Evolutionary conservation across 1,139 yeast species (phyloP), one percentile per base, ranked within the genome.

Genomic region (Candida sanyaensis): DNA sequence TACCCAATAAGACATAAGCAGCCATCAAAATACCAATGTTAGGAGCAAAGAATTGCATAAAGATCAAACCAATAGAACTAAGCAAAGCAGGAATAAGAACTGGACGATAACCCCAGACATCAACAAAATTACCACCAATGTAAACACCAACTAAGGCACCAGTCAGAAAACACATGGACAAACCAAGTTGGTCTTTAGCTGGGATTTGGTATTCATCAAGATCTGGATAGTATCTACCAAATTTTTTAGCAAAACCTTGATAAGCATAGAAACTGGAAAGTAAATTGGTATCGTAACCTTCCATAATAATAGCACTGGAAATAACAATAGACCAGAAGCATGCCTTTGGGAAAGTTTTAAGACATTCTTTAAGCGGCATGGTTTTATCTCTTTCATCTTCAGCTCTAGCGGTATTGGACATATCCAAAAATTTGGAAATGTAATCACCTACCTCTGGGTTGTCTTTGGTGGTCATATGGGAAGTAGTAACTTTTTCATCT

Each of bases 41-140:
- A n/a, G 68, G 64, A 26, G 83, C 77, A 60, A 78, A 79, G 57
- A 78, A 78, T 45, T 73, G 75, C 54, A 78, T 65, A 56, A 79
- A 79, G 44, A 78, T 74, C 45, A 78, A 74, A 24, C 66, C 71
- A 31, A 71, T 61, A 49, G 70, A 66, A 43, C 66, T 48, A 13
- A 60, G 37, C 51, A 75, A 65, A 33, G 75, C 65, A 24, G 60
- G 63, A 54, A 77, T 69, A 54, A 77, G 64, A 31, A 78, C 73
- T 48, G 59, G 62, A 51, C 81, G 69, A 61, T 77, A 75, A 32
- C 84, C 84, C 47, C 69, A 61, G 49, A 62, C 61, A 54, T 78
- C 82, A 17, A 79, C 76, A 42, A 75, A 56, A 41, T 65, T 52
- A 60, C 81, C 81, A 42, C 78, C 75, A 43, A 66, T 42, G 52